Evolutionary conservation across 2,329 filamentous ascomycete species (phyloP).

Genomic region (Xylaria sp.): DNA sequence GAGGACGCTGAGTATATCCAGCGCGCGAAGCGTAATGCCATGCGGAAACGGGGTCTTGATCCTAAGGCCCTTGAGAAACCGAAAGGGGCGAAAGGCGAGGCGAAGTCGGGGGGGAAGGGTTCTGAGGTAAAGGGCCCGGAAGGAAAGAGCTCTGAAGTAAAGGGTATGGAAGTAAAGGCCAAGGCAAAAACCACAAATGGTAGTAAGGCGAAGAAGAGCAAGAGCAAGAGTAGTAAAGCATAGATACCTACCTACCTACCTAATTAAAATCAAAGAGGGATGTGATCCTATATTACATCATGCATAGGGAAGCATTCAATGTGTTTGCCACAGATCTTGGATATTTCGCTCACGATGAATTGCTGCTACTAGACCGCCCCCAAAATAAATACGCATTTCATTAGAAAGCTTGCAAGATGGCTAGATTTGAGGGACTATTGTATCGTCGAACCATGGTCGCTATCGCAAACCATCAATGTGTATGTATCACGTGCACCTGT

Average conservation of each 20-base stretch:
- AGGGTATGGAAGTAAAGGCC: conserved; percentile 17
- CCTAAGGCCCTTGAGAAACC: conserved; percentile 62
- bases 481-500: no score
- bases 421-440: not conserved
- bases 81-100: conserved; percentile 25
- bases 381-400: not conserved
- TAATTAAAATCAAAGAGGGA: conserved; percentile 11
- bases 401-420: not conserved
- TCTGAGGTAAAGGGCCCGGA: not conserved
- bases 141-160: conserved; percentile 20
- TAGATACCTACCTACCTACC: conserved; percentile 20
- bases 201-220: conserved; percentile 35
- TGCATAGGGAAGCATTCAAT: conserved; percentile 10
- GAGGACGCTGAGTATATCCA: conserved; percentile 75
- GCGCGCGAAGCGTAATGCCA: conserved; percentile 73
- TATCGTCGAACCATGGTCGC: not conserved
- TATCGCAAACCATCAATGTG: no score
- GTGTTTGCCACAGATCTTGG: not conserved
- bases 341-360: not conserved
- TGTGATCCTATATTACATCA: conserved; percentile 1
- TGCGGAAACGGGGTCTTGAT: conserved; percentile 76
- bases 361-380: no score
- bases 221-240: conserved; percentile 35
- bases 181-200: conserved; percentile 21
- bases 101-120: no score